Conservation (phyloP, 163 green algal genomes). For the Chlamydomonas reinhardtii region DNA sequence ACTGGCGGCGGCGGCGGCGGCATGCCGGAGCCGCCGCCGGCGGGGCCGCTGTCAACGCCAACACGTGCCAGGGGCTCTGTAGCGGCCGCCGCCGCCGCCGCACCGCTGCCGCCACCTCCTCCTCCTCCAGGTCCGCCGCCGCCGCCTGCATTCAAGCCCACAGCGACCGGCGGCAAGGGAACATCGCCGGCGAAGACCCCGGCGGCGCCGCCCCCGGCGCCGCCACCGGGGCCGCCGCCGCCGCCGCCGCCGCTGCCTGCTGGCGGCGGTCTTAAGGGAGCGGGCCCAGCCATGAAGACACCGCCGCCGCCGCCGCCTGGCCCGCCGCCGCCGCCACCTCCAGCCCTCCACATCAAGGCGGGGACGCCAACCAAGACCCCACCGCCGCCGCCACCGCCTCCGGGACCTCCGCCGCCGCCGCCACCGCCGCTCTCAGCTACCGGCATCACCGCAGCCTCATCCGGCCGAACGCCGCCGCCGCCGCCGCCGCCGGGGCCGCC, state of each 20-base stretch:
- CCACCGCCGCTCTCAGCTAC: background rate
- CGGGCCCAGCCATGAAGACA: too few species aligned
- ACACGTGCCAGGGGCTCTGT: too few species aligned
- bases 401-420: background rate
- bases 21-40: too few species aligned
- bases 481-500: conserved; percentile 25
- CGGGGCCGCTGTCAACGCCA: too few species aligned
- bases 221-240: background rate
- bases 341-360: background rate
- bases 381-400: background rate
- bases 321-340: background rate
- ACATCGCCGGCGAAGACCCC: background rate
- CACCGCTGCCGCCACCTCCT: too few species aligned
- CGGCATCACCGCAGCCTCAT: background rate
- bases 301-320: background rate
- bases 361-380: background rate
- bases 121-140: background rate
- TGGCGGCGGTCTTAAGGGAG: too few species aligned
- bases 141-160: background rate
- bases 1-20: background rate
- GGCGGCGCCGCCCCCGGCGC: background rate
- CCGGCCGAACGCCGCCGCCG: background rate
- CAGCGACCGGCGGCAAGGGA: background rate
- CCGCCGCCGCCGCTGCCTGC: background rate
- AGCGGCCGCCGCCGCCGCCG: too few species aligned